phyloP scores from a whole-genome alignment of 2,329 filamentous ascomycete species.

The Pyrenochaeta sp. region DNA sequence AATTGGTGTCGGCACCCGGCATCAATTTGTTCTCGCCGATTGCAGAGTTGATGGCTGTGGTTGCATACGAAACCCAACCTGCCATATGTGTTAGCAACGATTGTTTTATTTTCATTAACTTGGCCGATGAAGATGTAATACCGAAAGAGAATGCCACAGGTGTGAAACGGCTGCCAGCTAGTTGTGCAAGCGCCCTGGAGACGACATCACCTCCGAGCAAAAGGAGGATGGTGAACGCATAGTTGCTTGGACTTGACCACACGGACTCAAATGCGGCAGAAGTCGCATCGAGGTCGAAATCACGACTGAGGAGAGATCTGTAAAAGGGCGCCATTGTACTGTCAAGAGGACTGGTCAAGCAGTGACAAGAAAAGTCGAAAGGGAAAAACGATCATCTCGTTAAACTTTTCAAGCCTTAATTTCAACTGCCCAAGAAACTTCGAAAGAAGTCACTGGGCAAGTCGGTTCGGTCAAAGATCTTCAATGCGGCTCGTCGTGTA shows the following conservation, averaged over 20 bases:
- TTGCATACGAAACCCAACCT: constrained; percentile 26
- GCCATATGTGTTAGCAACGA: background rate
- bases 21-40: constrained; percentile 24
- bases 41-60: constrained; percentile 13
- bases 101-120: background rate
- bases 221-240: constrained; percentile 17
- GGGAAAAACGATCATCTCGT: background rate
- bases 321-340: constrained; percentile 12
- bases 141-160: constrained; percentile 33
- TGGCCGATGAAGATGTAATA: constrained; percentile 2
- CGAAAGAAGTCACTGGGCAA: background rate
- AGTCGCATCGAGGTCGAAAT: constrained; percentile 11
- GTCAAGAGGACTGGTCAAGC: too few species aligned
- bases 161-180: constrained; percentile 18
- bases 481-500: background rate
- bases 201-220: constrained; percentile 21
- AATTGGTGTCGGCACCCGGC: constrained; percentile 16
- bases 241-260: constrained; percentile 7
- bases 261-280: constrained; percentile 7
- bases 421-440: background rate
- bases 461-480: background rate
- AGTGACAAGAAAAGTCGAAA: background rate
- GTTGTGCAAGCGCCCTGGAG: constrained; percentile 22
- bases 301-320: constrained; percentile 4
- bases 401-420: background rate